Percentiles rank a stretch among this genome's conserved stretches.
phyloP scores from a whole-genome alignment of 2,329 filamentous ascomycete genomes.

The Dothistroma septosporum region DNA sequence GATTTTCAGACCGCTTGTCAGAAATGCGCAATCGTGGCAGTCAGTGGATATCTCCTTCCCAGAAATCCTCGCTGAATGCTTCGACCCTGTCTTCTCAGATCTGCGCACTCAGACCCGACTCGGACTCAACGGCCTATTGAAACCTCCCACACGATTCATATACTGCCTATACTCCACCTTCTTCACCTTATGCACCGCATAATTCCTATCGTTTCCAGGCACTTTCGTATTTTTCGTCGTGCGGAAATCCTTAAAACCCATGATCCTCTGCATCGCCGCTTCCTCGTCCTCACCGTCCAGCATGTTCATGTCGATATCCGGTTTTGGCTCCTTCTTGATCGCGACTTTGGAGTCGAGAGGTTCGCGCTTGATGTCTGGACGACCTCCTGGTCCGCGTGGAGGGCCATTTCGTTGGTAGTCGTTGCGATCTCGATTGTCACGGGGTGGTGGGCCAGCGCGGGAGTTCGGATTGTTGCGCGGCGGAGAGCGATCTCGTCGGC shows the following conservation, averaged over 20 bases:
- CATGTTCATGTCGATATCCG: slow-evolving; percentile 21
- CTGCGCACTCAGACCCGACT: slow-evolving; percentile 26
- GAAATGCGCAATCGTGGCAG: neutral
- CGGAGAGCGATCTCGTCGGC: slow-evolving; percentile 30
- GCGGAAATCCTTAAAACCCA: slow-evolving; percentile 86
- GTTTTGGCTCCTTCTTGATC: slow-evolving; percentile 10
- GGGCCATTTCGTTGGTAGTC: slow-evolving; percentile 11
- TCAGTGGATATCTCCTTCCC: slow-evolving; percentile 4
- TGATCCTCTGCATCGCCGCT: slow-evolving; percentile 72
- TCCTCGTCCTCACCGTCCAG: slow-evolving; percentile 55
- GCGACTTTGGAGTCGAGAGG: slow-evolving; percentile 7
- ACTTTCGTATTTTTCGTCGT: slow-evolving; percentile 88
- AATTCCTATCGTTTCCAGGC: slow-evolving; percentile 73
- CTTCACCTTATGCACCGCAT: slow-evolving; percentile 84
- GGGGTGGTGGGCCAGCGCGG: slow-evolving; percentile 19
- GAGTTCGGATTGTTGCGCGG: slow-evolving; percentile 14
- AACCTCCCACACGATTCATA: slow-evolving; percentile 81
- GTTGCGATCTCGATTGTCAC: slow-evolving; percentile 18
- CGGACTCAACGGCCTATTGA: slow-evolving; percentile 60
- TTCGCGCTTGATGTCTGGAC: slow-evolving; percentile 16
- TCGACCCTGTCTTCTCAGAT: slow-evolving; percentile 22
- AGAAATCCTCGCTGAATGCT: slow-evolving; percentile 16
- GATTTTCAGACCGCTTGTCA: neutral
- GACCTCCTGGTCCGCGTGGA: slow-evolving; percentile 4
- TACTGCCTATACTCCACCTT: slow-evolving; percentile 95